Conservation (phyloP, 2,329 filamentous ascomycete species). For the Sordariomycetes sp. region DNA sequence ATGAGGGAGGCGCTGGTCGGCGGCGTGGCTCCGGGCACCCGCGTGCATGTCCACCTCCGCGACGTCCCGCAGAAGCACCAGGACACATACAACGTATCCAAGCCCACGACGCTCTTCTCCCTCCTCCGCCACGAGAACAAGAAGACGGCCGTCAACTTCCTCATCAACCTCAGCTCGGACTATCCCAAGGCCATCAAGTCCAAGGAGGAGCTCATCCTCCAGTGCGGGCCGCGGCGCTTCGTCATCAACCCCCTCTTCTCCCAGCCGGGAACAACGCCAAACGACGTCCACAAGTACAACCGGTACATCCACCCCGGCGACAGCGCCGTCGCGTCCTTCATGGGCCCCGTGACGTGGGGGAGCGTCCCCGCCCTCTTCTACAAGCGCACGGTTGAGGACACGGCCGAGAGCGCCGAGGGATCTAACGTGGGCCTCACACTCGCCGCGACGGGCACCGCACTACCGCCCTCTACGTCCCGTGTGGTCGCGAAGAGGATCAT, state of each 20-base stretch:
- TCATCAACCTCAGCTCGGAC: constrained; percentile 73
- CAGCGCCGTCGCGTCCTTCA: constrained; percentile 78
- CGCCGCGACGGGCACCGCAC: constrained; percentile 74
- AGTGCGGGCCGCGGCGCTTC: constrained; percentile 79
- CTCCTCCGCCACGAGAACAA: constrained; percentile 93
- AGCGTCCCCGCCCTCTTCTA: constrained; percentile 84
- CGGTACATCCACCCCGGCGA: constrained; percentile 84
- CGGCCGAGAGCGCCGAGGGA: constrained; percentile 27
- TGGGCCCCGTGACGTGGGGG: constrained; percentile 86
- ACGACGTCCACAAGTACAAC: constrained; percentile 95
- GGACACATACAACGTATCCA: constrained; percentile 31
- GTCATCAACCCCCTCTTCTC: constrained; percentile 87
- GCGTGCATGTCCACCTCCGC: constrained; percentile 66
- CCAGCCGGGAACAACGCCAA: constrained; percentile 76
- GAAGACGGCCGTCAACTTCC: constrained; percentile 77
- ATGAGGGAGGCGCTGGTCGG: constrained; percentile 78
- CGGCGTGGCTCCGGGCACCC: constrained; percentile 70
- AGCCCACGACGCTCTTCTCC: constrained; percentile 67
- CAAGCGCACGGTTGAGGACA: constrained; percentile 39
- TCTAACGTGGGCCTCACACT: constrained; percentile 48
- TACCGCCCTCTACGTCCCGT: constrained; percentile 62
- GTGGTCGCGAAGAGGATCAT: constrained; percentile 91
- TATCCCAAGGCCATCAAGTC: constrained; percentile 67
- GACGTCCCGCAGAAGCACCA: constrained; percentile 28
- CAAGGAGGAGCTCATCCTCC: constrained; percentile 84